Base-by-base conservation (phyloP, 2,329 filamentous ascomycete genomes). In the Pestalotiopsis sp. region DNA sequence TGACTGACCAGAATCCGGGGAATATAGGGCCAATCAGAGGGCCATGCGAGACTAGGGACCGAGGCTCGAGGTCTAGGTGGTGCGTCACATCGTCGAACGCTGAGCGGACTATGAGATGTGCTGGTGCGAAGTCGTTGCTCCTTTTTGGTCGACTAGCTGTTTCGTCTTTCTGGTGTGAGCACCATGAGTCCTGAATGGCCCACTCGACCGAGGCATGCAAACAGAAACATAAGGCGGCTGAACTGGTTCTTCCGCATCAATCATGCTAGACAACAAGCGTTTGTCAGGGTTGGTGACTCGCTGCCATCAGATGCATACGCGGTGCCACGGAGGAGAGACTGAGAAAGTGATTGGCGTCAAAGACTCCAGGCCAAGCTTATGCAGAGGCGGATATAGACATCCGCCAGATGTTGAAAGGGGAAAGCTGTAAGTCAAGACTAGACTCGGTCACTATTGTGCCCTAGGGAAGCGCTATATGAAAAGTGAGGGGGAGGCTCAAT, bases 1-100 rank as follows among this genome's bases (percentile, higher is more conserved):
- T 45, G 12, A 39, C n/a, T 52, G 39, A 25, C 61, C 36, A 49
- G 38, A 49, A 39, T 64, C 61, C 39, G 61, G 61, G 61, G 61
- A 49, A 64, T 23, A 49, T 45, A 31, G 36, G 36, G 14, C 61
- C 41, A 45, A 52, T 49, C 11, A 31, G 3, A 64, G 2, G 14
- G 27, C 38, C n/a, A 14, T n/a, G 23, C 23, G 17, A 14, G 59
- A 12, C 59, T 31, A 64, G 61, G 23, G 59, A 17, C 61, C 61
- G 61, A 64, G 61, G 61, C 25, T 23, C 25, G 17, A 20, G 3
- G 11, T 49, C 39, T 45, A 11, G 27, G 11, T 52, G 20, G 57
- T 27, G 23, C 57, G 23, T 27, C 23, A 39, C n/a, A 38, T 62
- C 31, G 36, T 62, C 27, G n/a, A 62, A 62, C 27, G 14, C 27